Conservation (phyloP, 108 stramenopile species). For the Asterionellopsis glacialis region DNA sequence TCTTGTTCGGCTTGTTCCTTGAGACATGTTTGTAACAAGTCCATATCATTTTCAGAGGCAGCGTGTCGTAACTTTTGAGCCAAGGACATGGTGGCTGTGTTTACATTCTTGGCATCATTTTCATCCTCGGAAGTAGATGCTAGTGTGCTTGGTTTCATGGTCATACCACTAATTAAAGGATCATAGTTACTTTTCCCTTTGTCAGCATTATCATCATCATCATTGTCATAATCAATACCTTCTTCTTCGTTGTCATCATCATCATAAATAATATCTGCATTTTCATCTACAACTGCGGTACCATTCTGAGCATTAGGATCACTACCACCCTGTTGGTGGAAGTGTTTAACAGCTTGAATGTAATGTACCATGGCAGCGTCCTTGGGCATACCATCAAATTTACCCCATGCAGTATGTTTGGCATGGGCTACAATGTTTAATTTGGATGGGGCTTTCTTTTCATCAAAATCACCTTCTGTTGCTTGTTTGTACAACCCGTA, state of each 20-base stretch:
- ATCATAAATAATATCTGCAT: conserved; percentile 23
- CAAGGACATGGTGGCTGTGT: not conserved
- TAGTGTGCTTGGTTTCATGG: conserved; percentile 1
- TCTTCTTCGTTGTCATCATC: conserved; percentile 39
- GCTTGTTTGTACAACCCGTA: conserved; percentile 92
- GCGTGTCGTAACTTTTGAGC: conserved; percentile 3
- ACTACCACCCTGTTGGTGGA: conserved; percentile 4
- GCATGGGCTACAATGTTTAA: conserved; percentile 57
- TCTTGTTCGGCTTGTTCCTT: conserved; percentile 15
- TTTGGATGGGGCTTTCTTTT: conserved; percentile 18
- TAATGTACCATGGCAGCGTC: conserved; percentile 54
- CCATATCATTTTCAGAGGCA: not conserved
- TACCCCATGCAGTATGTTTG: conserved; percentile 69
- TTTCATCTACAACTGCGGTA: conserved; percentile 25
- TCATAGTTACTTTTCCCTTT: conserved; percentile 4
- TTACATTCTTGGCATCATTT: conserved; percentile 7
- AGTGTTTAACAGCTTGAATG: conserved; percentile 53
- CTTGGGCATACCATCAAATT: conserved; percentile 42
- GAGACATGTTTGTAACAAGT: conserved; percentile 12
- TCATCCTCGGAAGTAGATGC: conserved; percentile 8
- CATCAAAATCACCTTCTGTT: conserved; percentile 57
- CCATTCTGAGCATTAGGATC: conserved; percentile 9
- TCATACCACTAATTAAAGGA: conserved; percentile 1
- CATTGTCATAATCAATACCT: conserved; percentile 33
- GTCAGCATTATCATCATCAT: conserved; percentile 27